Evolutionary conservation across 176 grass and related monocot genomes (phyloP), one percentile per base, ranked within the genome.

Genomic region (Zoysia japonica): DNA sequence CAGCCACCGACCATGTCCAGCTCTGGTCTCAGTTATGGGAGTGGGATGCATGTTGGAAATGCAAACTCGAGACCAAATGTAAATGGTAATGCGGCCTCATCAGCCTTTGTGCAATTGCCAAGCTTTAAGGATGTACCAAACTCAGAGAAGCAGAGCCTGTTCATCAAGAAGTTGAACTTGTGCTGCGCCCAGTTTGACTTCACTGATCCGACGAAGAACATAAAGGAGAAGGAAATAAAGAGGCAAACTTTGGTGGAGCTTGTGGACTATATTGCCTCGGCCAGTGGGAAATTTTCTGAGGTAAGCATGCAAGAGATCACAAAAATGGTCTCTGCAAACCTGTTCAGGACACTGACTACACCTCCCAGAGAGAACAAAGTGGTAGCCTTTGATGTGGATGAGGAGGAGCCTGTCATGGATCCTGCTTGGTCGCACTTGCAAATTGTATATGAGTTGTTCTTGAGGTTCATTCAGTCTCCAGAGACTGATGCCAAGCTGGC

Each of bases 321-420:
- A 36, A 88, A 53, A 47, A 86, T 90, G 93, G 85, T 93, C 11
- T 88, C 83, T 65, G 65, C 45, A 16, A 96, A 96, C 83, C 72
- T 96, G 13, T 96, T 96, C 79, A 87, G 87, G 63, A 85, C 87
- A 7, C 71, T 87, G 44, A 77, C 85, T 61, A 84, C 83, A 10
- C 65, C 87, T 42, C 67, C 82, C 28, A 86, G 85, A 82, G 90
- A 89, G 44, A 89, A 87, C 83, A 92, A 85, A 53, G 79, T 96
- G 12, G 83, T 84, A 28, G 93, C 67, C 17, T 88, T 90, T 47
- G 93, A 96, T 84, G 5, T 88, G 61, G 93, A 93, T 47, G 93
- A 96, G 56, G 93, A 96, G 39, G 93, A 96, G 61, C 93, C 90
- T 40, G 79, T 93, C 10, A 92, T 96, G 90, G 93, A 96, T 40